Conservation (phyloP, 768 basidiomycete genomes). For the Boletellus ananiceps region DNA sequence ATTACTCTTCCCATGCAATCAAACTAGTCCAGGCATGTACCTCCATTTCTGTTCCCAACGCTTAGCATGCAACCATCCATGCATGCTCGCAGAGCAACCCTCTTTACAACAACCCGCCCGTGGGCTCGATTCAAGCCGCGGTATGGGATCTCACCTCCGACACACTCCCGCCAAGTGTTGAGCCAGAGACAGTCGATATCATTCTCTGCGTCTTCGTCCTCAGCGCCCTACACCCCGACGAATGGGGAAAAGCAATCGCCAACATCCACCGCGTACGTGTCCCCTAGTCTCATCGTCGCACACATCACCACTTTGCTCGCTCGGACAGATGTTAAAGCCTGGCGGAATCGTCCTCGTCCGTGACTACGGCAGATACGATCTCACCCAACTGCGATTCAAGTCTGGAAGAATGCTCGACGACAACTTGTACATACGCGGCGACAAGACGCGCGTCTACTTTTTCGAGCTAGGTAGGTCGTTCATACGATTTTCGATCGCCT, state of each 20-base stretch:
- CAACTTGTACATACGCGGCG: slow-evolving; percentile 94
- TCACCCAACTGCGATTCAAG: slow-evolving; percentile 94
- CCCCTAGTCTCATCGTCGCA: neutral
- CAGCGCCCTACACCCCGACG: slow-evolving; percentile 87
- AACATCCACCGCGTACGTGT: slow-evolving; percentile 69
- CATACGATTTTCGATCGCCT: neutral
- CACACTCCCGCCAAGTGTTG: slow-evolving; percentile 58
- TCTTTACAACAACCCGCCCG: slow-evolving; percentile 60
- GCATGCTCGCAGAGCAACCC: slow-evolving; percentile 52
- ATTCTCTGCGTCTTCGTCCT: slow-evolving; percentile 91
- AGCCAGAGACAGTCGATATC: slow-evolving; percentile 74
- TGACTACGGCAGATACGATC: slow-evolving; percentile 93
- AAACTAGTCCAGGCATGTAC: slow-evolving; percentile 76
- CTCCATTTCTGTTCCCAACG: neutral
- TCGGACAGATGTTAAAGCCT: slow-evolving; percentile 78
- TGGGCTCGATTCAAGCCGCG: slow-evolving; percentile 69
- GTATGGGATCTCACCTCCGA: slow-evolving; percentile 89
- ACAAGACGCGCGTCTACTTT: slow-evolving; percentile 97
- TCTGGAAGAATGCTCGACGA: slow-evolving; percentile 81
- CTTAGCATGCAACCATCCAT: neutral
- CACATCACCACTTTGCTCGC: neutral
- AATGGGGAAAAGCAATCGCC: slow-evolving; percentile 79
- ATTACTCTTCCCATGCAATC: slow-evolving; percentile 87
- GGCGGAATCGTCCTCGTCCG: slow-evolving; percentile 80
- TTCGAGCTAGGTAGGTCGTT: slow-evolving; percentile 69